Evolutionary conservation across 306 rosid species (phyloP).

Genomic region (Cyclanthera cordifolia): DNA sequence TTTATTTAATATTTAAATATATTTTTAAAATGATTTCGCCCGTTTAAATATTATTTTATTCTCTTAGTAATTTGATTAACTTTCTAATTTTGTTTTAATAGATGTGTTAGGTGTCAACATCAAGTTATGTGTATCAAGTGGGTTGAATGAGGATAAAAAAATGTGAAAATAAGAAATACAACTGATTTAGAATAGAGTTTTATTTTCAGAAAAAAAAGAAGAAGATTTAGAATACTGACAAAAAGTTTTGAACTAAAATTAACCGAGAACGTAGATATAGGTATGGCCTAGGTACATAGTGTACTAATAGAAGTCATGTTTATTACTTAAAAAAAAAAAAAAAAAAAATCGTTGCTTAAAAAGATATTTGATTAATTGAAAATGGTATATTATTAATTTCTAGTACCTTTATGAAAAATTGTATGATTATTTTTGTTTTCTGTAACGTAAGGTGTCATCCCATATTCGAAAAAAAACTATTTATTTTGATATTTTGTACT

Average conservation of each 20-base stretch:
- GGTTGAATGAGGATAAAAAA: not conserved
- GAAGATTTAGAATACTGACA: no score
- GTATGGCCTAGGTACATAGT: not conserved
- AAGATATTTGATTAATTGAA: not conserved
- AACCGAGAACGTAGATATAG: not conserved
- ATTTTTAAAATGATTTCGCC: not conserved
- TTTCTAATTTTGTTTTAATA: not conserved
- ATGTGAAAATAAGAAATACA: not conserved
- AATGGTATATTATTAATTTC: no score
- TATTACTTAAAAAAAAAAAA: no score
- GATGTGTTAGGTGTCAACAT: not conserved
- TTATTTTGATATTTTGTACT: no score
- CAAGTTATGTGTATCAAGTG: not conserved
- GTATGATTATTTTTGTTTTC: no score
- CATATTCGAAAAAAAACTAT: no score
- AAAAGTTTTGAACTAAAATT: not conserved
- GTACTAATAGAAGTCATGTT: not conserved
- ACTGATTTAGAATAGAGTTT: no score
- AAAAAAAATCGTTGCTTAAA: not conserved
- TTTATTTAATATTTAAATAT: not conserved
- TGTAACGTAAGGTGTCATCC: no score
- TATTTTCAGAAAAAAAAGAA: no score
- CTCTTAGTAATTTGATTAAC: no score
- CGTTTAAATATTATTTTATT: no score
- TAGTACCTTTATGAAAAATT: no score